These are phyloP conservation scores for Diversispora epigaea DNA, from an alignment of 192 early-diverging fungal genomes.

Conservation along the genomic window DNA sequence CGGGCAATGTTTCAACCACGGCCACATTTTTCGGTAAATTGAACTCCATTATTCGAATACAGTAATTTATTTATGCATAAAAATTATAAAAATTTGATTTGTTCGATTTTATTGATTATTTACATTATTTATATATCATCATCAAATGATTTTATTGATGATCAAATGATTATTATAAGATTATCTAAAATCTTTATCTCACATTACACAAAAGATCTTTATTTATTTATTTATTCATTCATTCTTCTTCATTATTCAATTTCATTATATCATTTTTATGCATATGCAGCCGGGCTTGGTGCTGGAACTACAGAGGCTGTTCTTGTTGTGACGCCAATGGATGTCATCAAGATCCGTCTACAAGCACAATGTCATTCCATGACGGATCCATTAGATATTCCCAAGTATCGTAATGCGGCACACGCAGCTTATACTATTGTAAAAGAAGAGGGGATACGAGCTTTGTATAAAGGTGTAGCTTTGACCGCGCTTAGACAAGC, in stretches of 20 bases:
- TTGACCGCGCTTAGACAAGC: conserved; percentile 93
- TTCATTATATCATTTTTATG: neutral
- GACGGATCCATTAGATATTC: conserved; percentile 92
- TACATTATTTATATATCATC: neutral
- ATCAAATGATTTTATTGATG: conserved; percentile 28
- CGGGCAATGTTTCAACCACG: conserved; percentile 63
- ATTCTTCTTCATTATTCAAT: conserved; percentile 16
- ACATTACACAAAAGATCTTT: neutral
- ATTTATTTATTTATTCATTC: neutral
- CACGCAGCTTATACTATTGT: conserved; percentile 91
- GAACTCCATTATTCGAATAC: neutral
- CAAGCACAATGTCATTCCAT: conserved; percentile 96
- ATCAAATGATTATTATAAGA: conserved; percentile 29
- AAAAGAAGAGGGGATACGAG: conserved; percentile 82
- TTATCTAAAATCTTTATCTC: conserved; percentile 36
- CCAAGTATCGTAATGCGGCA: conserved; percentile 93
- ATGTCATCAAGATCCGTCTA: conserved; percentile 97
- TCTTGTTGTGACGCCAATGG: conserved; percentile 96
- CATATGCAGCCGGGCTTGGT: conserved; percentile 73
- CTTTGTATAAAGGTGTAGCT: conserved; percentile 92
- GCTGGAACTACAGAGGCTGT: conserved; percentile 95
- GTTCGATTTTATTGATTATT: no score
- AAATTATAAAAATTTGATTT: no score
- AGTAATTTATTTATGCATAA: no score
- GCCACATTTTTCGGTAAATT: conserved; percentile 70